Evolutionary conservation across 2,329 filamentous ascomycete species (phyloP).

Genomic region (Amesomyces nigricolor): DNA sequence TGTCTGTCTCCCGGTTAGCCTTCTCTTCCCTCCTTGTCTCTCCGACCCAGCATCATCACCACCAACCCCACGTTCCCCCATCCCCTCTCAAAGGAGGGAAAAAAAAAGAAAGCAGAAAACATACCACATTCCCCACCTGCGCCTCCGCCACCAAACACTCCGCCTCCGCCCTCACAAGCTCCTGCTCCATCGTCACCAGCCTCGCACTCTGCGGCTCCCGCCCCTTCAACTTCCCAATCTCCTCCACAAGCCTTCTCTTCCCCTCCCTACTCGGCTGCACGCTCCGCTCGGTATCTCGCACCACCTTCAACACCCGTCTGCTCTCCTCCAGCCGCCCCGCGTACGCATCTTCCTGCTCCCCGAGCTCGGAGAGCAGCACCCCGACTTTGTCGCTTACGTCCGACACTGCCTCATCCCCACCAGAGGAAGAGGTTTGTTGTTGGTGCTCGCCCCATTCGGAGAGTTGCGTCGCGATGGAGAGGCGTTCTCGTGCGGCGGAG

Average conservation of each 20-base stretch:
- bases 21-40: too few species aligned
- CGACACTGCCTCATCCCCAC: conserved; percentile 81
- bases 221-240: conserved; percentile 85
- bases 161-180: conserved; percentile 90
- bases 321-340: conserved; percentile 84
- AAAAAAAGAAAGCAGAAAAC: conserved; percentile 32
- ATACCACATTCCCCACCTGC: conserved; percentile 87
- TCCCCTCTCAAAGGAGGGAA: background rate
- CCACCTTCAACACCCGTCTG: conserved; percentile 75
- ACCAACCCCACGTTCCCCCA: too few species aligned
- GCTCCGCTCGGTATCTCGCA: conserved; percentile 90
- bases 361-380: conserved; percentile 85
- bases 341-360: conserved; percentile 86
- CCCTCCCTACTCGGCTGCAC: conserved; percentile 88
- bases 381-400: conserved; percentile 95
- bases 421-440: background rate
- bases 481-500: conserved; percentile 74
- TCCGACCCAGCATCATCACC: background rate
- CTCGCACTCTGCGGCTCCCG: conserved; percentile 84
- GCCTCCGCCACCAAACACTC: conserved; percentile 95
- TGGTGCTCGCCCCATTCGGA: conserved; percentile 88
- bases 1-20: conserved; percentile 50
- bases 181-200: conserved; percentile 84
- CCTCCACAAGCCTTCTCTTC: conserved; percentile 82
- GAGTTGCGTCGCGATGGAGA: conserved; percentile 80